Evolutionary conservation across 306 rosid genomes (phyloP).

Genomic region (Ziziphus jujuba): DNA sequence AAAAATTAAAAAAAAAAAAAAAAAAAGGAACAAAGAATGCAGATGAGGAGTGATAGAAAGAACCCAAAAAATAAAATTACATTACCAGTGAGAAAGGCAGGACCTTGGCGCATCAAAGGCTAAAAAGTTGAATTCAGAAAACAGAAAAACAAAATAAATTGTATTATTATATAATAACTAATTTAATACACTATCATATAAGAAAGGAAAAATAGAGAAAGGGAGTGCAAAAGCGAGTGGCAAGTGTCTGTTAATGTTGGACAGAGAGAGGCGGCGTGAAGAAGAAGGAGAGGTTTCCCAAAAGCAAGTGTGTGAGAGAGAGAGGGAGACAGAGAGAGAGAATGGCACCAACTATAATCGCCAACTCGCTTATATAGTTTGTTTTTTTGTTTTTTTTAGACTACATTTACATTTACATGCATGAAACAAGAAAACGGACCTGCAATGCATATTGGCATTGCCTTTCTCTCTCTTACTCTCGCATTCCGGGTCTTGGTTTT

Average conservation of each 20-base stretch:
- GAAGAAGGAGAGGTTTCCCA: slow-evolving; percentile 33
- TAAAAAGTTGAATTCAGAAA: neutral
- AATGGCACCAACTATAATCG: too few species aligned
- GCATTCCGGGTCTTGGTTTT: too few species aligned
- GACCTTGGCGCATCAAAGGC: slow-evolving; percentile 10
- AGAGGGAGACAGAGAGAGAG: neutral
- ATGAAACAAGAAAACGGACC: too few species aligned
- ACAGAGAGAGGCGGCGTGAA: slow-evolving; percentile 47
- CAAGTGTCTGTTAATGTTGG: slow-evolving; percentile 9
- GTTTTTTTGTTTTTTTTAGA: too few species aligned
- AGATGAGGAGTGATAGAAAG: neutral
- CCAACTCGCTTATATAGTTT: too few species aligned
- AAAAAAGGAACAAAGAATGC: slow-evolving; percentile 23
- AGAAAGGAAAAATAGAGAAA: slow-evolving; percentile 12
- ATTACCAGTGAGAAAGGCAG: slow-evolving; percentile 21
- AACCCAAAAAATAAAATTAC: slow-evolving; percentile 5
- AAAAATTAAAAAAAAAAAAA: neutral
- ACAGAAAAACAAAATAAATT: neutral
- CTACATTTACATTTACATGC: too few species aligned
- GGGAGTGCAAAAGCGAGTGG: slow-evolving; percentile 11
- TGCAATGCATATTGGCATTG: too few species aligned
- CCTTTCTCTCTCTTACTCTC: too few species aligned
- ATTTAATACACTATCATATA: neutral
- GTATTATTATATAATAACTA: too few species aligned
- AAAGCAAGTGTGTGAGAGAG: neutral